Base-by-base conservation (phyloP, 1,139 yeast genomes). In the Lodderomyces parapsilosis region DNA sequence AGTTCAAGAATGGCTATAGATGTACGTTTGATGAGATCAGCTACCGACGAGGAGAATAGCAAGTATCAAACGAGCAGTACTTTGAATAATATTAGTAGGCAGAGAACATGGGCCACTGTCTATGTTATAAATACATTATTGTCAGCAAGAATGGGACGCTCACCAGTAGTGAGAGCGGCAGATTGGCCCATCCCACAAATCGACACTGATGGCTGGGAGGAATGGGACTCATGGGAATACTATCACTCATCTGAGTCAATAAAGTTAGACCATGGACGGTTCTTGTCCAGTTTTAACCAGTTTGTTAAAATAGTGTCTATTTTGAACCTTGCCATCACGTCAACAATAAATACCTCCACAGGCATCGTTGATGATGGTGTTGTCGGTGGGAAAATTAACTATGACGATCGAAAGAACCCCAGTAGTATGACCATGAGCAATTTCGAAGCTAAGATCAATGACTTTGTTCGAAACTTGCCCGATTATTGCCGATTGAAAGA, bases 1-100 rank as follows among this genome's bases (percentile, higher is more conserved):
- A 56, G 57, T 9, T 45, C 62, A 6, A 48, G 63, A 42, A 58
- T 58, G 60, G 61, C 63, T 10, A 52, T 59, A 18, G 63, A 59
- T 47, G 63, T 58, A 17, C 39, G 61, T 39, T 47, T 59, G n/a
- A 59, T 59, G 60, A 43, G 55, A 37, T 43, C 43, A 11, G 50
- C 51, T 8, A 32, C 45, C 11, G 39, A 39, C 25, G 50, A 43
- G n/a, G 53, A 43, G 7, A 44, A 46, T 19, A 38, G 39, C 14
- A 43, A 39, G 19, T 45, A 43, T 44, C 40, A 40, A 28, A 31
- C 49, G 28, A 38, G 38, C 37, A 40, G 50, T 5, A 46, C 54
- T 4, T 46, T 51, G 40, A 54, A 57, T 40, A 56, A 51, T 27
- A 51, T 51, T 24, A 53, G 43, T 40, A 45, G 62, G 30, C 57